These are phyloP conservation scores for Phytophthora meadii DNA, from an alignment of 352 stramenopile species.

Conservation along the genomic window DNA sequence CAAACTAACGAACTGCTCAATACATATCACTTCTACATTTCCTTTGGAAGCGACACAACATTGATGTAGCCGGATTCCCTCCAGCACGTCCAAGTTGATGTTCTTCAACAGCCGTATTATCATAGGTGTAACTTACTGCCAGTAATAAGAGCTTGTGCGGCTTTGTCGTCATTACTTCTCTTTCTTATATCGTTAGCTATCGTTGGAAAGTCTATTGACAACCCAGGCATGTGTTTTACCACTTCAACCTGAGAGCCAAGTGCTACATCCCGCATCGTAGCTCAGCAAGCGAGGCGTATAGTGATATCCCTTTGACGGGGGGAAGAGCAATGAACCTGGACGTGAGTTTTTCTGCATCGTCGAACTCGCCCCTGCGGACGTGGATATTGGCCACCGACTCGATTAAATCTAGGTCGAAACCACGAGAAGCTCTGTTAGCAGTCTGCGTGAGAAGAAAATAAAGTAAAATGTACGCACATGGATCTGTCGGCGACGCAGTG, in stretches of 20 bases:
- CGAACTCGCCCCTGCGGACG: slow-evolving; percentile 47
- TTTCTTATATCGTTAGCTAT: background rate
- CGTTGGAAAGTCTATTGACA: background rate
- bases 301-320: slow-evolving; percentile 34
- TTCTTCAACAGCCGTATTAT: too few relatives aligned
- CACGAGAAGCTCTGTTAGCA: background rate
- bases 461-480: slow-evolving; percentile 31
- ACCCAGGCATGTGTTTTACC: slow-evolving; percentile 1
- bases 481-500: slow-evolving; percentile 31
- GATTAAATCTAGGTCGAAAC: slow-evolving; percentile 38
- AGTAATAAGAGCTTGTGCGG: too few relatives aligned
- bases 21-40: background rate
- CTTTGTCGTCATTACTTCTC: background rate
- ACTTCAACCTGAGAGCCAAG: slow-evolving; percentile 2
- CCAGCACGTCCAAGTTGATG: too few relatives aligned
- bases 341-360: slow-evolving; percentile 35
- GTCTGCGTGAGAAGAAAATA: background rate
- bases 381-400: slow-evolving; percentile 57
- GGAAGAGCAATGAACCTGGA: slow-evolving; percentile 42
- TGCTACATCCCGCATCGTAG: slow-evolving; percentile 33
- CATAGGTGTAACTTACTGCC: too few relatives aligned
- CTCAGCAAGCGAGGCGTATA: slow-evolving; percentile 41
- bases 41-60: background rate
- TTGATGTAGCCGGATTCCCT: too few relatives aligned
- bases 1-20: background rate